phyloP scores from a whole-genome alignment of 2,329 filamentous ascomycete genomes.

The Pseudogymnoascus pannorum region DNA sequence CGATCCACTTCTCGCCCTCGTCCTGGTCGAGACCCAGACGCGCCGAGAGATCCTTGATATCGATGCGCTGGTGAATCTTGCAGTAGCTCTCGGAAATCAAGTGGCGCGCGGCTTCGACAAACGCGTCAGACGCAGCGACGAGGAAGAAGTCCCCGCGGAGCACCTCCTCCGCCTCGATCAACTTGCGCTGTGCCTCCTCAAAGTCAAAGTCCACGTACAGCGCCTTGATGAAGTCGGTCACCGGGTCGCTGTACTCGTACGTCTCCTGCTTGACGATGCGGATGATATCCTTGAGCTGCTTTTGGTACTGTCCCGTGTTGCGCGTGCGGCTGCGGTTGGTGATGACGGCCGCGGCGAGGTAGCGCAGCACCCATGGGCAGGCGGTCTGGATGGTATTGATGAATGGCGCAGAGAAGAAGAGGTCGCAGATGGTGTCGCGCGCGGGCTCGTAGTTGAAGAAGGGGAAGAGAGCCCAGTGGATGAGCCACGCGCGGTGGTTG shows the following conservation, averaged over 20 bases:
- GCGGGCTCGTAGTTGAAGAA: slow-evolving; percentile 96
- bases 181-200: slow-evolving; percentile 87
- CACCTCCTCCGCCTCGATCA: slow-evolving; percentile 82
- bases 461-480: slow-evolving; percentile 98
- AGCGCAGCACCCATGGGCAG: slow-evolving; percentile 93
- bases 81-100: slow-evolving; percentile 98
- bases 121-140: slow-evolving; percentile 71
- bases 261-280: slow-evolving; percentile 93
- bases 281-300: slow-evolving; percentile 95
- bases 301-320: slow-evolving; percentile 85
- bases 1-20: slow-evolving; percentile 99
- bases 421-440: slow-evolving; percentile 83
- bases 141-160: slow-evolving; percentile 95
- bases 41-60: slow-evolving; percentile 91
- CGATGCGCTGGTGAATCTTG: slow-evolving; percentile 98
- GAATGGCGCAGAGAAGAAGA: slow-evolving; percentile 94
- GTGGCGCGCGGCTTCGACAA: slow-evolving; percentile 90
- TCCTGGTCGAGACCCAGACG: slow-evolving; percentile 87
- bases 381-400: slow-evolving; percentile 99
- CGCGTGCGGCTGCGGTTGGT: slow-evolving; percentile 76
- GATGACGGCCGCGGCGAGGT: slow-evolving; percentile 89
- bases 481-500: slow-evolving; percentile 91
- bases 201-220: slow-evolving; percentile 96
- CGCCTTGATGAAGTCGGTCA: slow-evolving; percentile 94
- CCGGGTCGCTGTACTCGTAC: slow-evolving; percentile 94